These are phyloP conservation scores for Epichloe elymi DNA, from an alignment of 2,329 filamentous ascomycete genomes.

Conservation along the genomic window DNA sequence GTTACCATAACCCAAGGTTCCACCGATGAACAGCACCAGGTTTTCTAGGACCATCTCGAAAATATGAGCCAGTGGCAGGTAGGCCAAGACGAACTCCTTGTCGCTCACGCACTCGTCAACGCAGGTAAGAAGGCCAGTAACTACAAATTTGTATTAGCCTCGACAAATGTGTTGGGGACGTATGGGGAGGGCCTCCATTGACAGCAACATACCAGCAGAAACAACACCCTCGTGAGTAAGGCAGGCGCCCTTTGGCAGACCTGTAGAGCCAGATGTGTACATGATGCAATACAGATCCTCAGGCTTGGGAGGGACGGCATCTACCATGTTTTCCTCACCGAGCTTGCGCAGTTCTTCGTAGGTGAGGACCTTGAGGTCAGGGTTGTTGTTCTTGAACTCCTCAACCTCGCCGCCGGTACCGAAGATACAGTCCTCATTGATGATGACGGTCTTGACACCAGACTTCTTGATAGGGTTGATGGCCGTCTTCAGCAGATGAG, in stretches of 20 bases:
- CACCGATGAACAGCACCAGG: slow-evolving; percentile 76
- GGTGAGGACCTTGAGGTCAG: slow-evolving; percentile 38
- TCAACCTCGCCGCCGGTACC: slow-evolving; percentile 37
- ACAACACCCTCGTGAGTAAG: slow-evolving; percentile 71
- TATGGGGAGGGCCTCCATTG: not conserved
- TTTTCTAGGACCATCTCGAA: slow-evolving; percentile 96
- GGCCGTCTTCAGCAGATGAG: slow-evolving; percentile 56
- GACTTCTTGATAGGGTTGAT: slow-evolving; percentile 41
- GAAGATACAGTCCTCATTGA: slow-evolving; percentile 46
- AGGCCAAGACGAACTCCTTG: slow-evolving; percentile 71
- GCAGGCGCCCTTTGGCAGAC: slow-evolving; percentile 76
- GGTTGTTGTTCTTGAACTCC: slow-evolving; percentile 41
- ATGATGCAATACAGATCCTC: slow-evolving; percentile 74
- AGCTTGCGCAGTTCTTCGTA: slow-evolving; percentile 42
- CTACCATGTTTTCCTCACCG: slow-evolving; percentile 54
- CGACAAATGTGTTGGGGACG: not conserved
- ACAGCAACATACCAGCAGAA: slow-evolving; percentile 43
- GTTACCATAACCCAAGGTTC: slow-evolving; percentile 85
- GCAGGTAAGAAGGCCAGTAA: slow-evolving; percentile 68
- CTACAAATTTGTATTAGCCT: slow-evolving; percentile 15
- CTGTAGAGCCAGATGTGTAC: slow-evolving; percentile 84
- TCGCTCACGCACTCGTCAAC: slow-evolving; percentile 68
- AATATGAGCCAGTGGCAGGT: slow-evolving; percentile 89
- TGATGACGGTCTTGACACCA: slow-evolving; percentile 46
- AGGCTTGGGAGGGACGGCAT: slow-evolving; percentile 57